These are phyloP conservation scores for Sarocladium oryzae DNA, from an alignment of 2,329 filamentous ascomycete genomes.

Conservation along the genomic window DNA sequence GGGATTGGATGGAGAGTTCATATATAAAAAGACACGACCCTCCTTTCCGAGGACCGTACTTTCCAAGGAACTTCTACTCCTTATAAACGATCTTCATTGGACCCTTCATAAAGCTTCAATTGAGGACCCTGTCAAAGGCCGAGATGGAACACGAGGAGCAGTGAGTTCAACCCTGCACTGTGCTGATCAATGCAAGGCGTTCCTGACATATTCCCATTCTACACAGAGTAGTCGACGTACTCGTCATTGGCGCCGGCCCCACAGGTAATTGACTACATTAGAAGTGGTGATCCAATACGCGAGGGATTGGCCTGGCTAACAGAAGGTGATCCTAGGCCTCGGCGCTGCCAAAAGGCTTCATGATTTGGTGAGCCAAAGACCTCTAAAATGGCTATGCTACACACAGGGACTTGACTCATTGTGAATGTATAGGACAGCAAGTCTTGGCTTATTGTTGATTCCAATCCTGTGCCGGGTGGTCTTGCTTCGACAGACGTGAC, in stretches of 20 bases:
- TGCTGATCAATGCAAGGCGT: too few relatives aligned
- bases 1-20: too few relatives aligned
- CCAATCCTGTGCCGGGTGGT: constrained; percentile 78
- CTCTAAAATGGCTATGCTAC: not conserved
- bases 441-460: constrained; percentile 82
- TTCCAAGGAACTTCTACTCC: too few relatives aligned
- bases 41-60: too few relatives aligned
- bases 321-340: not conserved
- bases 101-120: too few relatives aligned
- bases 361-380: not conserved
- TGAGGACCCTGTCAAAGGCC: too few relatives aligned
- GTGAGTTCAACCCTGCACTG: too few relatives aligned
- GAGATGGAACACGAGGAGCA: too few relatives aligned
- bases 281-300: not conserved
- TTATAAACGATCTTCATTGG: too few relatives aligned
- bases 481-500: constrained; percentile 87
- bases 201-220: too few relatives aligned
- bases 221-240: not conserved
- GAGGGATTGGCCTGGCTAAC: not conserved
- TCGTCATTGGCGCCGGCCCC: constrained; percentile 5
- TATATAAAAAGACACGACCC: too few relatives aligned
- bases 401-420: constrained; percentile 60
- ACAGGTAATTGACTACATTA: not conserved
- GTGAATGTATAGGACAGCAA: not conserved
- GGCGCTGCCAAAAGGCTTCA: constrained; percentile 11